Evolutionary conservation across 768 basidiomycete genomes (phyloP).

Genomic region (Coprinellus micaceus): DNA sequence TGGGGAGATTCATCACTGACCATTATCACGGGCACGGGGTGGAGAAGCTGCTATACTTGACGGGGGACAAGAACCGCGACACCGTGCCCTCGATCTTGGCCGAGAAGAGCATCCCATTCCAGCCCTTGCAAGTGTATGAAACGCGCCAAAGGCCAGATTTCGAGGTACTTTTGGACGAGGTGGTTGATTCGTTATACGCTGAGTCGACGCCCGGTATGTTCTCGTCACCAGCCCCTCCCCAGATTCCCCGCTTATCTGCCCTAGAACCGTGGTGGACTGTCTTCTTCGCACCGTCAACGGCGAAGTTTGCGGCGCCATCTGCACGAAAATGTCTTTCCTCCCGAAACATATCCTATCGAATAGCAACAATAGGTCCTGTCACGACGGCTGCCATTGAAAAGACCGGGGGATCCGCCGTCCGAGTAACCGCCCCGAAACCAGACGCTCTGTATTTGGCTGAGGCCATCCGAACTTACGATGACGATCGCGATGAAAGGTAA

Average conservation of each 20-base stretch:
- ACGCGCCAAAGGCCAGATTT: constrained; percentile 59
- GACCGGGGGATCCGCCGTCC: constrained; percentile 8
- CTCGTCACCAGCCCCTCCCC: not conserved
- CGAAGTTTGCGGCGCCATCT: constrained; percentile 13
- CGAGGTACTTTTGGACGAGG: constrained; percentile 35
- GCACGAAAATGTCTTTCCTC: constrained; percentile 5
- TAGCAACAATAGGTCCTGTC: constrained; percentile 18
- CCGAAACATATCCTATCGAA: not conserved
- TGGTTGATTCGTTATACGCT: constrained; percentile 18
- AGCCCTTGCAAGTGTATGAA: constrained; percentile 63
- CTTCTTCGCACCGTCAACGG: constrained; percentile 20
- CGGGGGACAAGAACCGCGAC: constrained; percentile 84
- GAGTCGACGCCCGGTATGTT: not conserved
- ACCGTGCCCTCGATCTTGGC: constrained; percentile 51
- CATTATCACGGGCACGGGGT: constrained; percentile 18
- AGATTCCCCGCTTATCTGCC: not conserved
- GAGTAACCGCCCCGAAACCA: constrained; percentile 15
- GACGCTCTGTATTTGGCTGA: constrained; percentile 10
- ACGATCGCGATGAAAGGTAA: not conserved
- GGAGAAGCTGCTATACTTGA: constrained; percentile 61
- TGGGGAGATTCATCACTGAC: constrained; percentile 60
- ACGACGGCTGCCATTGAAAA: constrained; percentile 16
- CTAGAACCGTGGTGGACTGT: constrained; percentile 19
- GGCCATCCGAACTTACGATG: not conserved
- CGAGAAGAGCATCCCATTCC: constrained; percentile 41